A percentile compares a stretch with the other conserved stretches of the same genome.
phyloP scores from a whole-genome alignment of 2,329 filamentous ascomycete species.

The Colletotrichum lentis region DNA sequence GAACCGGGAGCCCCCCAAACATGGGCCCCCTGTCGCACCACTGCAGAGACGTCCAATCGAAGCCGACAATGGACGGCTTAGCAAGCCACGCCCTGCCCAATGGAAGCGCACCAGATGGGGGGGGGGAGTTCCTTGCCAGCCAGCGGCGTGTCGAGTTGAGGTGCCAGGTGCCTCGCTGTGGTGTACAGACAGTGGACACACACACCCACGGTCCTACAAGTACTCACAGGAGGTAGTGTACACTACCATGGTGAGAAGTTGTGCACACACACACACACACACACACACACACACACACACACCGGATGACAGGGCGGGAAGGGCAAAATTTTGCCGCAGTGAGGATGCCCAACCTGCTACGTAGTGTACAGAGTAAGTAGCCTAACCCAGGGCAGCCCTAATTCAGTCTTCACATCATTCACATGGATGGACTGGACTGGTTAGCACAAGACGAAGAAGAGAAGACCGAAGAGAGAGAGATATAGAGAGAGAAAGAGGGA shows the following conservation, averaged over 20 bases:
- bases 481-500: neutral
- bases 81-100: slow-evolving; percentile 7
- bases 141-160: slow-evolving; percentile 25
- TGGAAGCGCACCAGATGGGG: slow-evolving; percentile 10
- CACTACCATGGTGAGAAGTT: neutral
- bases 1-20: slow-evolving; percentile 12
- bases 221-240: no score
- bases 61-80: slow-evolving; percentile 7
- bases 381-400: neutral
- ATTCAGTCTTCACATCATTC: neutral
- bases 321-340: no score
- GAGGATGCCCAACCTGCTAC: neutral
- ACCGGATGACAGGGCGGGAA: slow-evolving; percentile 28
- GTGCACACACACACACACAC: slow-evolving; percentile 14
- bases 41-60: slow-evolving; percentile 25
- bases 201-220: neutral
- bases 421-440: neutral
- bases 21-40: slow-evolving; percentile 11
- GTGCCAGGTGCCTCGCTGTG: neutral
- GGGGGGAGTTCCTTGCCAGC: no score
- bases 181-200: no score
- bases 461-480: neutral
- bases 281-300: no score
- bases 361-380: neutral
- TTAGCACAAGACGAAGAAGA: neutral